Evolutionary conservation across 345 rosid genomes (phyloP).

Genomic region (Clarkia xantiana): DNA sequence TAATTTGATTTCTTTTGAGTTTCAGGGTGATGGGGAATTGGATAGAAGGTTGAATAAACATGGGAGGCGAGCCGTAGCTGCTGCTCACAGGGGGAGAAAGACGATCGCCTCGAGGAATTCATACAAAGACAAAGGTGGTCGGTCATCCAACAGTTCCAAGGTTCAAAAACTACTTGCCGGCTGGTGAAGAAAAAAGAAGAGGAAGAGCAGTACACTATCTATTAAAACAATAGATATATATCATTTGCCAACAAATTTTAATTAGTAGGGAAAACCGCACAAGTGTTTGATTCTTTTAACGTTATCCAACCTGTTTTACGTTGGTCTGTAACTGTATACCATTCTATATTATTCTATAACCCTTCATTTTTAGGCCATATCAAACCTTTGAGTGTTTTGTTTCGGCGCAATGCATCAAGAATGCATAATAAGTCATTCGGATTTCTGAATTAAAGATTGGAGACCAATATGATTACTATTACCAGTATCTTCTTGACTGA

Average conservation of each 20-base stretch:
- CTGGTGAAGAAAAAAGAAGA: constrained; percentile 16
- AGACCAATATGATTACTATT: background rate
- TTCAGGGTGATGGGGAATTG: constrained; percentile 34
- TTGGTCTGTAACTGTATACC: too few species aligned
- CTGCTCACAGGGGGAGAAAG: constrained; percentile 43
- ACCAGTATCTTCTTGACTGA: background rate
- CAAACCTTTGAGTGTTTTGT: background rate
- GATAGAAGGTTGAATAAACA: constrained; percentile 51
- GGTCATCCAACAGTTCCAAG: constrained; percentile 47
- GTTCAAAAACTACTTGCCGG: constrained; percentile 30
- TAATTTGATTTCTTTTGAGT: background rate
- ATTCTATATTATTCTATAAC: background rate
- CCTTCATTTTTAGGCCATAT: background rate
- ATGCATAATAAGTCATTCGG: too few species aligned
- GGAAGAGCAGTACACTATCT: too few species aligned
- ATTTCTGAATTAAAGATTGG: too few species aligned
- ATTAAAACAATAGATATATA: too few species aligned
- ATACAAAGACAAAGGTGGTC: constrained; percentile 74
- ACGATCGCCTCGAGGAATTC: constrained; percentile 57
- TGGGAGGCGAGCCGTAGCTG: constrained; percentile 53
- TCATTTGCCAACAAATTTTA: too few species aligned
- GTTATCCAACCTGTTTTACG: too few species aligned
- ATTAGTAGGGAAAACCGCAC: too few species aligned
- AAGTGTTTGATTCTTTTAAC: too few species aligned
- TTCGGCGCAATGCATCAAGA: too few species aligned